These are phyloP conservation scores for Taxillus chinensis DNA, from an alignment of 164 flowering plant genomes.

Conservation along the genomic window DNA sequence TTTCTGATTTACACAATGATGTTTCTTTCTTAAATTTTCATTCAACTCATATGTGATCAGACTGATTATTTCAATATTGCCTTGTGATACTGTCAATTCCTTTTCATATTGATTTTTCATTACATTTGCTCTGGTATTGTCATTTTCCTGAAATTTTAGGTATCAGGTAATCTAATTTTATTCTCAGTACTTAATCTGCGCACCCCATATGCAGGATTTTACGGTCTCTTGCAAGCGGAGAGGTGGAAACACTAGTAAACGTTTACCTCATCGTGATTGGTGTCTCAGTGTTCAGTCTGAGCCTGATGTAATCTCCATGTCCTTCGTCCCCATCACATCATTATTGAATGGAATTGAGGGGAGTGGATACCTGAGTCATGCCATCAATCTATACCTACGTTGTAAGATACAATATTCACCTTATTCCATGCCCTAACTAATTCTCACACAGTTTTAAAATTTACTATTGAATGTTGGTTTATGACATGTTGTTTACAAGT, in stretches of 20 bases:
- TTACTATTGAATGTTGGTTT: too few species aligned
- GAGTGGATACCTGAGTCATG: conserved; percentile 27
- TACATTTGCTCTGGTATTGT: too few species aligned
- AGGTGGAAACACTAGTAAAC: conserved; percentile 17
- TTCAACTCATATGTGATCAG: too few species aligned
- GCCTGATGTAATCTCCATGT: conserved; percentile 28
- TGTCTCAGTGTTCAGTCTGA: conserved; percentile 15
- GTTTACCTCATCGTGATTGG: conserved; percentile 23
- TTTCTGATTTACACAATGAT: too few species aligned
- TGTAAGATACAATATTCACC: conserved; percentile 14
- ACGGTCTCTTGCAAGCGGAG: conserved; percentile 18
- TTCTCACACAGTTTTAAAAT: too few species aligned
- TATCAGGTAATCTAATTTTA: neutral
- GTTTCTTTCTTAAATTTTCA: too few species aligned
- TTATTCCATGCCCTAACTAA: neutral
- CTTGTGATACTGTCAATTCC: neutral
- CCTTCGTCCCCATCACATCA: conserved; percentile 24
- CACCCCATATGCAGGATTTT: conserved; percentile 14
- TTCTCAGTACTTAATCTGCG: neutral
- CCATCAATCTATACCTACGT: conserved; percentile 29
- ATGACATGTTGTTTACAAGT: too few species aligned
- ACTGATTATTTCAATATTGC: too few species aligned
- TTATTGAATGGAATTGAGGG: conserved; percentile 24
- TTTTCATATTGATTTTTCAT: too few species aligned
- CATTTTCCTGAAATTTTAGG: neutral